A percentile compares a stretch with the other conserved stretches of the same genome.
Conservation (phyloP, 345 rosid species). For the Eucalyptus sideroxylon region DNA sequence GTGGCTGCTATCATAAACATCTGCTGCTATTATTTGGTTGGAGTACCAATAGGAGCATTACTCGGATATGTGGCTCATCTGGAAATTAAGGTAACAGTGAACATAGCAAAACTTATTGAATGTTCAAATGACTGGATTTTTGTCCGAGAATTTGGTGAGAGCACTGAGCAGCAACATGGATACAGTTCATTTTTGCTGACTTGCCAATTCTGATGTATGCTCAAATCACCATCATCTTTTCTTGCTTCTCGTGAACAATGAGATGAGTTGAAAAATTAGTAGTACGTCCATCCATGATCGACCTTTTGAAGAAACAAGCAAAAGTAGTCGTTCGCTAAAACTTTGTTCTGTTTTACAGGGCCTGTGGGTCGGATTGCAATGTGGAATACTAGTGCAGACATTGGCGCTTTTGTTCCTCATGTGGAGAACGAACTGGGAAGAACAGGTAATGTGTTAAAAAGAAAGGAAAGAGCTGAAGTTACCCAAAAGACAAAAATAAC, state of each 20-base stretch:
- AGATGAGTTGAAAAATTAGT: not conserved
- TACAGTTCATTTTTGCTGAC: not conserved
- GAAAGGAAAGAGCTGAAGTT: not conserved
- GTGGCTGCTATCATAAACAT: constrained; percentile 30
- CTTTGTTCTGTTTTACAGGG: not conserved
- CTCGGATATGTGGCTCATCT: constrained; percentile 17
- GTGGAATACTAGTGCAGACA: not conserved
- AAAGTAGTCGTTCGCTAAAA: not conserved
- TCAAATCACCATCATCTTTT: not conserved
- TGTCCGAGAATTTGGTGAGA: not conserved
- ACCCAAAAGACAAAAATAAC: not conserved
- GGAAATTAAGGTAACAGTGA: constrained; percentile 13
- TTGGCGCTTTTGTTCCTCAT: constrained; percentile 1
- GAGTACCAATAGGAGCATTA: constrained; percentile 23
- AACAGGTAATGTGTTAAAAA: not conserved
- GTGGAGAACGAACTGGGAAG: constrained; percentile 10
- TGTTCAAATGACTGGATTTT: not conserved
- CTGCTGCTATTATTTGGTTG: constrained; percentile 32
- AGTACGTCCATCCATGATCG: not conserved
- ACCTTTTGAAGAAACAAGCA: not conserved
- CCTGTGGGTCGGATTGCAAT: constrained; percentile 2
- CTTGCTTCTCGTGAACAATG: not conserved
- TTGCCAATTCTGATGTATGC: not conserved
- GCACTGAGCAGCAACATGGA: not conserved
- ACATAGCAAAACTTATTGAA: not conserved